Evolutionary conservation across 2,329 filamentous ascomycete genomes (phyloP).

Genomic region (Elsinoe fawcettii): DNA sequence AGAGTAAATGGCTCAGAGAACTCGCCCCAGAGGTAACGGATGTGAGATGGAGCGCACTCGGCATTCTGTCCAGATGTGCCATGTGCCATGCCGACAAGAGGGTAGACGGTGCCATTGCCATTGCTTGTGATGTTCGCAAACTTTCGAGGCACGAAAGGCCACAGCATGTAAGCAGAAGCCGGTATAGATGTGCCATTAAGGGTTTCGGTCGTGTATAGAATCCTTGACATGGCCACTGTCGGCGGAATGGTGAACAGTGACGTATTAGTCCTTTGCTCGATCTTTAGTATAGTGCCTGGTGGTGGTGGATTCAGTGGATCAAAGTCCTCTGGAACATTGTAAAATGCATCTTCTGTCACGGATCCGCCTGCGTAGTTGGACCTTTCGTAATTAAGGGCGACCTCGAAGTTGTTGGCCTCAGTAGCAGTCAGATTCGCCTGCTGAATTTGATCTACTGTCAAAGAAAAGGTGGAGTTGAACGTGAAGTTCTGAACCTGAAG

Average conservation of each 20-base stretch:
- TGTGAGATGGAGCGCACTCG: conserved; percentile 23
- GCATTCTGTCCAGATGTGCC: conserved; percentile 23
- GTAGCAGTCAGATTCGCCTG: conserved; percentile 19
- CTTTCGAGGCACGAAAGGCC: conserved; percentile 36
- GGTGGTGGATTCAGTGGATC: conserved; percentile 18
- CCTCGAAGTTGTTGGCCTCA: conserved; percentile 22
- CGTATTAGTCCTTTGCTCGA: conserved; percentile 35
- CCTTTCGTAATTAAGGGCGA: conserved; percentile 25
- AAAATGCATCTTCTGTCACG: conserved; percentile 34
- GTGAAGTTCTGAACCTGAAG: conserved; percentile 20
- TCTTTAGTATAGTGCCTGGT: conserved; percentile 35
- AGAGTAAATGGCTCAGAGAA: conserved; percentile 24
- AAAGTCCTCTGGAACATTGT: conserved; percentile 26
- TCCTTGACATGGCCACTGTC: conserved; percentile 39
- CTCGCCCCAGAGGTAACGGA: conserved; percentile 25
- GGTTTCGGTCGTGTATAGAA: conserved; percentile 42
- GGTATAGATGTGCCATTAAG: conserved; percentile 41
- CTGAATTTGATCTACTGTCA: conserved; percentile 20
- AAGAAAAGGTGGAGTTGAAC: conserved; percentile 23
- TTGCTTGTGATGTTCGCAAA: conserved; percentile 17
- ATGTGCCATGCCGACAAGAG: conserved; percentile 21
- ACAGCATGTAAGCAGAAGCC: conserved; percentile 44
- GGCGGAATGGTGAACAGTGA: conserved; percentile 36
- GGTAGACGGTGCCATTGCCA: conserved; percentile 15
- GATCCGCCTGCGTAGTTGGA: conserved; percentile 24